These are phyloP conservation scores for Suillus fuscotomentosus DNA, from an alignment of 768 basidiomycete species.

Conservation along the genomic window DNA sequence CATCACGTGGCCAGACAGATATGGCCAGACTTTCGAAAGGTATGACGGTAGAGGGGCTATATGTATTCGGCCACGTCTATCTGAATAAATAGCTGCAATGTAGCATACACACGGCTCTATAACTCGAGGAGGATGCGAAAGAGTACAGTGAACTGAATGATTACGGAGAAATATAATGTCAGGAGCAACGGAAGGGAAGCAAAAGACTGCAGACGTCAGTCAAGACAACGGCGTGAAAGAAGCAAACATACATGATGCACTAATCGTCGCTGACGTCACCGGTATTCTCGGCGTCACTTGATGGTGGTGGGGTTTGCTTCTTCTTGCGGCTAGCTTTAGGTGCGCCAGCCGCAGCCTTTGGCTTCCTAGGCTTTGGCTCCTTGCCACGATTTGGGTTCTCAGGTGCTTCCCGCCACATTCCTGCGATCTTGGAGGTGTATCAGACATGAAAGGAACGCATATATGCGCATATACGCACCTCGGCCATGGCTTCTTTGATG, in stretches of 20 bases:
- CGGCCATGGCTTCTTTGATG: conserved; percentile 55
- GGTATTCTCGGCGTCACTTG: conserved; percentile 21
- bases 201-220: conserved; percentile 3
- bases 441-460: conserved; percentile 2
- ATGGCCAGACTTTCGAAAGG: not conserved
- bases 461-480: conserved; percentile 25
- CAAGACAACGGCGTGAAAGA: not conserved
- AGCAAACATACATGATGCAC: conserved; percentile 1
- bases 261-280: conserved; percentile 23
- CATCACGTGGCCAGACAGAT: not conserved
- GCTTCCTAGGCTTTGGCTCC: conserved; percentile 44
- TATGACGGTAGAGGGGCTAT: not conserved
- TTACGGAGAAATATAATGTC: conserved; percentile 15
- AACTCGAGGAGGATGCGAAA: not conserved
- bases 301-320: conserved; percentile 19
- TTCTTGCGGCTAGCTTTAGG: conserved; percentile 8
- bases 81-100: conserved; percentile 7
- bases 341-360: conserved; percentile 33
- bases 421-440: conserved; percentile 44
- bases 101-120: conserved; percentile 12
- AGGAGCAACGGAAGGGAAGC: conserved; percentile 3
- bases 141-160: conserved; percentile 6
- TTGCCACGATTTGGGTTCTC: conserved; percentile 66
- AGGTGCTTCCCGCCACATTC: conserved; percentile 54
- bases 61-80: not conserved